These are phyloP conservation scores for Prunus persica DNA, from an alignment of 306 rosid species.

Conservation along the genomic window DNA sequence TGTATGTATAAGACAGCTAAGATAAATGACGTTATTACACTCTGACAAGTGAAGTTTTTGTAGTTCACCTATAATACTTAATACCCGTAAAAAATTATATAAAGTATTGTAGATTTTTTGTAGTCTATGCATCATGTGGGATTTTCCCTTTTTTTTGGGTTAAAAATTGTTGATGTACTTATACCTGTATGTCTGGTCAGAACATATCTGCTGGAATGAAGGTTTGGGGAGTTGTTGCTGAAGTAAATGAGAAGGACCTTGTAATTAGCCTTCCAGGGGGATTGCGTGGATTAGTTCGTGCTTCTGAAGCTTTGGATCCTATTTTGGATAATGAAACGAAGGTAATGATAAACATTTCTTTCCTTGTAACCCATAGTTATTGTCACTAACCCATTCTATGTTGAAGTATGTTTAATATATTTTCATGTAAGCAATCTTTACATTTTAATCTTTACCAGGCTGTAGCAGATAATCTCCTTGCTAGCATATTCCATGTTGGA, in stretches of 20 bases:
- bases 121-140: background rate
- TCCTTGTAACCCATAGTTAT: background rate
- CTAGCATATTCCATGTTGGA: constrained; percentile 61
- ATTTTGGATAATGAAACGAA: constrained; percentile 39
- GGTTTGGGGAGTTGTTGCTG: constrained; percentile 89
- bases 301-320: constrained; percentile 73
- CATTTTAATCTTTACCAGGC: constrained; percentile 40
- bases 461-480: constrained; percentile 52
- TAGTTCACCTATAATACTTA: background rate
- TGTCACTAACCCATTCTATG: background rate
- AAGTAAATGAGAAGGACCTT: constrained; percentile 83
- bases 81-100: background rate
- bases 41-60: background rate
- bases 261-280: constrained; percentile 90
- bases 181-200: constrained; percentile 33
- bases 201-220: constrained; percentile 88
- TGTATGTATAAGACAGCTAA: background rate
- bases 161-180: background rate
- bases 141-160: background rate
- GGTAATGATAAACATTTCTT: constrained; percentile 34
- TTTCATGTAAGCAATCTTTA: background rate
- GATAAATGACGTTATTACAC: background rate
- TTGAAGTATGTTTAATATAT: background rate
- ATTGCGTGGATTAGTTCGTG: constrained; percentile 82
- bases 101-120: background rate